Conservation (phyloP, 192 early-diverging fungal genomes). For the Diversispora epigaea region DNA sequence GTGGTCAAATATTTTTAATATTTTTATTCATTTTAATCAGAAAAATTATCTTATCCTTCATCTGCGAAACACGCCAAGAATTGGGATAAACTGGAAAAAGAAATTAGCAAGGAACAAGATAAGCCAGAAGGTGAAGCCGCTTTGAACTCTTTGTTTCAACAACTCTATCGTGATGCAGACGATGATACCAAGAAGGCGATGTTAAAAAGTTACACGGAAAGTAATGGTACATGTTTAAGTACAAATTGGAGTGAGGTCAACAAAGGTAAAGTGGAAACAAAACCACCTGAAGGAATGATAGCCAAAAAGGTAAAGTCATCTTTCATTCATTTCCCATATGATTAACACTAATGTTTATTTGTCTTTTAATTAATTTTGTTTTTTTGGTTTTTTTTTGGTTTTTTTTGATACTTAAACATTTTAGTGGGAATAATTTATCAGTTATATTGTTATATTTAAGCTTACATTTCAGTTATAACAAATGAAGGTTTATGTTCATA, state of each 20-base stretch:
- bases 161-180: conserved; percentile 88
- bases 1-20: not conserved
- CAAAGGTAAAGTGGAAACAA: conserved; percentile 78
- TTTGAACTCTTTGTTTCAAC: conserved; percentile 88
- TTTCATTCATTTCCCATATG: not conserved
- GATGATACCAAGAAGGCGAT: conserved; percentile 88
- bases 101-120: conserved; percentile 77
- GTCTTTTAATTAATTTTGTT: too few species aligned
- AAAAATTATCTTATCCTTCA: conserved; percentile 44
- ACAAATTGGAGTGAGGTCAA: conserved; percentile 96
- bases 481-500: too few species aligned
- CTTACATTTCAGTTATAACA: too few species aligned
- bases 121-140: conserved; percentile 89
- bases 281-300: conserved; percentile 90
- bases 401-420: too few species aligned
- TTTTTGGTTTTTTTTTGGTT: too few species aligned
- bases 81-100: conserved; percentile 80
- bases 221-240: conserved; percentile 88
- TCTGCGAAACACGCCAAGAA: conserved; percentile 63
- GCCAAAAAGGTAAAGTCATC: conserved; percentile 66
- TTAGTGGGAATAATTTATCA: too few species aligned
- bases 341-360: not conserved
- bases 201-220: conserved; percentile 97
- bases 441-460: too few species aligned
- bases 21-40: conserved; percentile 1